Evolutionary conservation across 2,329 filamentous ascomycete species (phyloP), one percentile per base, ranked within the genome.

Genomic region (Lachnellula suecica): DNA sequence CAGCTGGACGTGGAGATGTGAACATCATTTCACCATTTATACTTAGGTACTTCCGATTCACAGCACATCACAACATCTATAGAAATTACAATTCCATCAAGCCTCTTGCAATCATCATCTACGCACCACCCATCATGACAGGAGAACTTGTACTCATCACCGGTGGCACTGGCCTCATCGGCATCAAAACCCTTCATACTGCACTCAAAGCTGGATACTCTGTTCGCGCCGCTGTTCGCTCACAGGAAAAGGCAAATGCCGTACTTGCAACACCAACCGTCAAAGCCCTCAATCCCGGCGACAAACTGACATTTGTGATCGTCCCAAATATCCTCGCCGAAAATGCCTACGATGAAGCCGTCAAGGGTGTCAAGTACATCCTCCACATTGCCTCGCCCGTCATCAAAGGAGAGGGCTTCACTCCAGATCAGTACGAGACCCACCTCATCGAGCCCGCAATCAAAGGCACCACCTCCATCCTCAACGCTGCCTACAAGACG

Each of bases 81-180:
- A 13, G 9, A 11, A 34, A 13, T 34, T 8, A 4, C 5, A 17
- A 17, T 7, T 17, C 31, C 15, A 4, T 17, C 31, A 35, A 35
- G 31, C 31, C 17, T 35, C 31, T 31, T 10, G 27, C 3, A 35
- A 35, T 34, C 29, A 11, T 34, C 29, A 15, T 35, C 15, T 35
- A 35, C n/a, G 9, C 31, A 40, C 24, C 4, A n/a, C 13, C 15
- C 15, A 24, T 43, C 22, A 60, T 59, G 58, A 31, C 51, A 22
- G 47, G 49, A 53, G 58, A 59, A 20, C 52, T 62, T 19, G 40
- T 63, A 15, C 58, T 64, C 41, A 49, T 66, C 44, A 63, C 59
- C 10, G 58, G 62, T 19, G 77, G 73, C 2, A 76, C 71, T 19
- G 77, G 77, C 43, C 77, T 79, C 60, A 75, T 81, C 42, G 77